These are phyloP conservation scores for Macrolepiota dolichaula DNA, from an alignment of 768 basidiomycete species.

Conservation along the genomic window DNA sequence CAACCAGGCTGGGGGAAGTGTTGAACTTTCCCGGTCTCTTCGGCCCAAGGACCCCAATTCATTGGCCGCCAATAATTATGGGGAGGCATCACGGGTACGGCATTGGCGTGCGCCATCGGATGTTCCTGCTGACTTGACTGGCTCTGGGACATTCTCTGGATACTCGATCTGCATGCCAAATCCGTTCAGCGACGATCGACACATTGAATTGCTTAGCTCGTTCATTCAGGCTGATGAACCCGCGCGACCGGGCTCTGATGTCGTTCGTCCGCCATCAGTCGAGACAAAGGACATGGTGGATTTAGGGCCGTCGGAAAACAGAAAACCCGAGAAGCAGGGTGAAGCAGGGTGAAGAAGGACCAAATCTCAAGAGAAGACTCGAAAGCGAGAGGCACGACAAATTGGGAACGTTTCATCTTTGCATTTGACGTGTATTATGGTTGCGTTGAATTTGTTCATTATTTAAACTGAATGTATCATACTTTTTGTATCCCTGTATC, in stretches of 20 bases:
- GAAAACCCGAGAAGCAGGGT: background rate
- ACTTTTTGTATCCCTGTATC: background rate
- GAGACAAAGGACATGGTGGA: background rate
- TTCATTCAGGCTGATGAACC: conserved; percentile 5
- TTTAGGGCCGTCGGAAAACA: background rate
- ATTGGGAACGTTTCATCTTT: background rate
- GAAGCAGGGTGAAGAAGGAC: background rate
- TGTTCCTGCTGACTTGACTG: conserved; percentile 24
- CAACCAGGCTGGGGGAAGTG: conserved; percentile 15
- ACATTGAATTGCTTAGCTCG: conserved; percentile 1
- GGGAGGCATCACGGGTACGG: background rate
- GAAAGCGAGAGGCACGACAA: background rate
- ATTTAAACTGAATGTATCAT: conserved; percentile 3
- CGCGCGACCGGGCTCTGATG: conserved; percentile 1
- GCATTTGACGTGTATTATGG: background rate
- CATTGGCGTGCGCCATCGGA: conserved; percentile 28
- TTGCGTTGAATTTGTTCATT: background rate
- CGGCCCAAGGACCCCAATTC: background rate
- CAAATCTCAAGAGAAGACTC: background rate
- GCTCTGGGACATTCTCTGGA: conserved; percentile 24
- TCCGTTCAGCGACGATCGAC: conserved; percentile 12
- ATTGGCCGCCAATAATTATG: too few relatives aligned
- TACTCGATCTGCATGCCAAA: conserved; percentile 20
- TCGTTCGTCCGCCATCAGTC: background rate
- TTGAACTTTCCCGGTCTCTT: background rate